These are phyloP conservation scores for Trametes meyenii DNA, from an alignment of 768 basidiomycete species.

Conservation along the genomic window DNA sequence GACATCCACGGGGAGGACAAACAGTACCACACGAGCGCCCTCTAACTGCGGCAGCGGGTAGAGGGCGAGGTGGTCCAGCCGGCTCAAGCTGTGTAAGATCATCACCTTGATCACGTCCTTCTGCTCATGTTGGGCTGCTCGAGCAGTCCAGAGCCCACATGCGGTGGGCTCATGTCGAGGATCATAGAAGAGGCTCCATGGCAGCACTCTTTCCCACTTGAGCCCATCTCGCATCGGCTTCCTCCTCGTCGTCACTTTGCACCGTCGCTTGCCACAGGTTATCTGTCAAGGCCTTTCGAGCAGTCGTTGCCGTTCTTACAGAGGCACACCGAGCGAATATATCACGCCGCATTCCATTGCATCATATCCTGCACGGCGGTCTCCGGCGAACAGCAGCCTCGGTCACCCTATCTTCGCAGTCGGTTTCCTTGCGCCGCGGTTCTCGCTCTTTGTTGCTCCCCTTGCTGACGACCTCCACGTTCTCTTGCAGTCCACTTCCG, in stretches of 20 bases:
- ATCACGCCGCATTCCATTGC: background rate
- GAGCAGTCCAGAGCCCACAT: background rate
- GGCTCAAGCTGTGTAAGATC: background rate
- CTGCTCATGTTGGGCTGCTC: background rate
- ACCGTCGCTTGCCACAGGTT: background rate
- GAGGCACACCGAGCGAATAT: background rate
- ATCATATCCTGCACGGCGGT: constrained; percentile 4
- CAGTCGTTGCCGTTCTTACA: background rate
- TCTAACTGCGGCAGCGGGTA: background rate
- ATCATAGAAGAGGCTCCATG: background rate
- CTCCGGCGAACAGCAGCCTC: background rate
- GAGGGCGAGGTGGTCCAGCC: background rate
- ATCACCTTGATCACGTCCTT: background rate
- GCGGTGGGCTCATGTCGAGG: background rate
- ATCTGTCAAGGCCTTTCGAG: background rate
- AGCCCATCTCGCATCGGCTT: background rate
- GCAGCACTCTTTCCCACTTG: background rate
- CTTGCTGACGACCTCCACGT: background rate
- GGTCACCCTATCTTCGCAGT: background rate
- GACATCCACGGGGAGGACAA: background rate
- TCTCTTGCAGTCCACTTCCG: constrained; percentile 4
- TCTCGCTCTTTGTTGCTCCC: background rate
- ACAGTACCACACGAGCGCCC: background rate
- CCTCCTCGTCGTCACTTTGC: background rate
- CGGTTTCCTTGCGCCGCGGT: background rate